Evolutionary conservation across 2,329 filamentous ascomycete genomes (phyloP).

Genomic region (Magnaporthales sp.): DNA sequence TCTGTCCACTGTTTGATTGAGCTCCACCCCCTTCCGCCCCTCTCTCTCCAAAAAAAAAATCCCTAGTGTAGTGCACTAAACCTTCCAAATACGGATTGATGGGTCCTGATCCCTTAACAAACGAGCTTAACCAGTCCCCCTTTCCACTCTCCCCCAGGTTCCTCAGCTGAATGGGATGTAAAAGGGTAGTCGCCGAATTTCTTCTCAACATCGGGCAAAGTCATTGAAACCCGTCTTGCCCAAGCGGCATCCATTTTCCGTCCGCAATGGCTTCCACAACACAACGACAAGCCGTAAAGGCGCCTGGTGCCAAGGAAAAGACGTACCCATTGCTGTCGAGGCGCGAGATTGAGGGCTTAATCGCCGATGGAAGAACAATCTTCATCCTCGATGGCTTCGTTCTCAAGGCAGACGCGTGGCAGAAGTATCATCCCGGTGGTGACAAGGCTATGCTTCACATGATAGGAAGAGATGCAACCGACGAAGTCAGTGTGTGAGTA

Average conservation of each 20-base stretch:
- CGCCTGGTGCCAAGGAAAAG: neutral
- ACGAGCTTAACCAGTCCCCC: neutral
- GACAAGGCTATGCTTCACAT: slow-evolving; percentile 87
- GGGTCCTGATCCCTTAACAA: neutral
- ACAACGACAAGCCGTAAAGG: neutral
- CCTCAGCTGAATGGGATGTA: neutral
- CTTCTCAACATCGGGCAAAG: neutral
- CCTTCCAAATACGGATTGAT: neutral
- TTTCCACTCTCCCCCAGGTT: neutral
- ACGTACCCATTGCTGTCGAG: slow-evolving; percentile 29
- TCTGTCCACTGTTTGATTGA: neutral
- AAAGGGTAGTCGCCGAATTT: neutral
- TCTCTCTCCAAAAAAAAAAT: neutral
- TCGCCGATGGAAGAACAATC: slow-evolving; percentile 71
- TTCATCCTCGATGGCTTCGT: slow-evolving; percentile 76
- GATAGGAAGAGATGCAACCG: slow-evolving; percentile 88
- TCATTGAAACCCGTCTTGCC: neutral
- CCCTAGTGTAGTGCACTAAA: neutral
- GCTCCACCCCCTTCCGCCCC: neutral
- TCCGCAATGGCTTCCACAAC: neutral
- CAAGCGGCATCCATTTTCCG: neutral
- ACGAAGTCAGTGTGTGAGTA: slow-evolving; percentile 82
- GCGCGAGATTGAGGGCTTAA: slow-evolving; percentile 67
- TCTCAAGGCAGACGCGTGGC: slow-evolving; percentile 80
- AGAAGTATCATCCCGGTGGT: slow-evolving; percentile 85